Evolutionary conservation across 2,329 filamentous ascomycete genomes (phyloP).

Genomic region (Pestalotiopsis sp.): DNA sequence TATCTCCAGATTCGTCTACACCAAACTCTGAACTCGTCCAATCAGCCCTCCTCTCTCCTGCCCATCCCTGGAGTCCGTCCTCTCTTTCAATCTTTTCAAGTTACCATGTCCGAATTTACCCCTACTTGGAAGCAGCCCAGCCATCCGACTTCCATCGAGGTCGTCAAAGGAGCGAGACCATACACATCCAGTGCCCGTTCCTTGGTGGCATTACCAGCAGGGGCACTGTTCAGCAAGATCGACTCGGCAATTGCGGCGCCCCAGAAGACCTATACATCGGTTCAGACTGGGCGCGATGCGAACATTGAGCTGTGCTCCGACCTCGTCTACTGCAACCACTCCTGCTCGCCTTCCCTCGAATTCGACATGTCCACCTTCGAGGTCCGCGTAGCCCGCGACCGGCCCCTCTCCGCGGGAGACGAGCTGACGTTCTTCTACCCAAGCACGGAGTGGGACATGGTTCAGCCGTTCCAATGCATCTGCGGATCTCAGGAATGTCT

Average conservation of each 20-base stretch:
- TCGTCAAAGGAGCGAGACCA: conserved; percentile 3
- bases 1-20: neutral
- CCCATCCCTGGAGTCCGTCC: neutral
- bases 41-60: neutral
- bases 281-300: neutral
- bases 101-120: neutral
- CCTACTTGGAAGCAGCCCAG: conserved; percentile 3
- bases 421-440: conserved; percentile 3
- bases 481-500: conserved; percentile 4
- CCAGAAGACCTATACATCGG: neutral
- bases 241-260: neutral
- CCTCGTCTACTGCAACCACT: conserved; percentile 2
- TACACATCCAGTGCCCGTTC: conserved; percentile 3
- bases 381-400: neutral
- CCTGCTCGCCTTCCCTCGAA: conserved; percentile 1
- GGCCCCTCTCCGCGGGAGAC: neutral
- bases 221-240: conserved; percentile 5
- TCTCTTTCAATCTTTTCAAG: too few relatives aligned
- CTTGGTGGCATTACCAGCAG: neutral
- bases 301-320: conserved; percentile 3
- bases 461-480: neutral
- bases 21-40: neutral
- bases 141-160: neutral
- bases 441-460: conserved; percentile 5
- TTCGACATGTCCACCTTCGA: conserved; percentile 1